Evolutionary conservation across 768 basidiomycete genomes (phyloP).

Genomic region (Boletus rubropictus): DNA sequence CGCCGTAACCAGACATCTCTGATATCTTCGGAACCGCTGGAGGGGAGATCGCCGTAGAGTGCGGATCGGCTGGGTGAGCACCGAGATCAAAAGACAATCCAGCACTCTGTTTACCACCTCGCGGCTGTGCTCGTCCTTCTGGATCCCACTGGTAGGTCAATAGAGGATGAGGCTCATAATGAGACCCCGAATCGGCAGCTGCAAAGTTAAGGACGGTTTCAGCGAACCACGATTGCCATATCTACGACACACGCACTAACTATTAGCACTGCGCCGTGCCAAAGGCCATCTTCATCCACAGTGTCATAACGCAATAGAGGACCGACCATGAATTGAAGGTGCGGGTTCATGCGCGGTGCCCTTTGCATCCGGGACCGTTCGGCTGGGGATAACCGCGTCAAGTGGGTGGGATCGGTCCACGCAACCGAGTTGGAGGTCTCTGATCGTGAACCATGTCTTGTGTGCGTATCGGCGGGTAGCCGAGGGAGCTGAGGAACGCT

Average conservation of each 20-base stretch:
- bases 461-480: slow-evolving; percentile 17
- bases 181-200: slow-evolving; percentile 77
- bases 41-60: slow-evolving; percentile 41
- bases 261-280: slow-evolving; percentile 84
- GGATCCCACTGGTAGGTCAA: slow-evolving; percentile 75
- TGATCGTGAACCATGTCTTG: slow-evolving; percentile 26
- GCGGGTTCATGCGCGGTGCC: slow-evolving; percentile 68
- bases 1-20: slow-evolving; percentile 11
- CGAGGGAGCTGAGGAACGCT: slow-evolving; percentile 4
- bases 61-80: slow-evolving; percentile 72
- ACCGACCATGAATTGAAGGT: slow-evolving; percentile 88
- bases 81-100: slow-evolving; percentile 47
- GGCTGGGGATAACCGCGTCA: slow-evolving; percentile 51
- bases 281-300: slow-evolving; percentile 66
- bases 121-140: slow-evolving; percentile 28
- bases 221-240: not conserved
- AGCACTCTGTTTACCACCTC: slow-evolving; percentile 25
- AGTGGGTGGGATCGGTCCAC: slow-evolving; percentile 25
- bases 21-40: not conserved
- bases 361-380: slow-evolving; percentile 59
- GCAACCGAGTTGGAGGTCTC: slow-evolving; percentile 2
- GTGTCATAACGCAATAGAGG: slow-evolving; percentile 90
- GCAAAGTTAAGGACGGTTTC: not conserved
- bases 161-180: slow-evolving; percentile 68
- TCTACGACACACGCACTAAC: slow-evolving; percentile 61